Percentiles rank a stretch among this genome's conserved stretches.
These are phyloP conservation scores for Fusarium sarcochroum DNA, from an alignment of 2,329 filamentous ascomycete species.

Conservation along the genomic window DNA sequence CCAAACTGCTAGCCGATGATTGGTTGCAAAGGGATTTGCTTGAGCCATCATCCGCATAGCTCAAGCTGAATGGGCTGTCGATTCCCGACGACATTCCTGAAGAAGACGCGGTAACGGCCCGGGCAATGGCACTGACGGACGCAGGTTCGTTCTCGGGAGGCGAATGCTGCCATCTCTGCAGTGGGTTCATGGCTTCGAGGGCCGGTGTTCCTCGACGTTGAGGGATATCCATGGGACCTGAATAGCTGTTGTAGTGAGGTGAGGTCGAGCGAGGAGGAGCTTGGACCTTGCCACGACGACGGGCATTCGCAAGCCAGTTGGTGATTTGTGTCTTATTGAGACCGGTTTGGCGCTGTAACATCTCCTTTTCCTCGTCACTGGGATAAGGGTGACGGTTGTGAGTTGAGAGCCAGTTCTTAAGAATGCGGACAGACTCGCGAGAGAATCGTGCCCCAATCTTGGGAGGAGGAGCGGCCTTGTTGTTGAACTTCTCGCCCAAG, in stretches of 20 bases:
- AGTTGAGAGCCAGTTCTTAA: constrained; percentile 87
- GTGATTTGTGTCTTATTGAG: constrained; percentile 87
- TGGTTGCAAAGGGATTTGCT: constrained; percentile 69
- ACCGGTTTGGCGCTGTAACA: constrained; percentile 82
- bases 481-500: constrained; percentile 44
- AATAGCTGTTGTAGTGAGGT: constrained; percentile 73
- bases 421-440: constrained; percentile 80
- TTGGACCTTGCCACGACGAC: constrained; percentile 83
- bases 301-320: constrained; percentile 93
- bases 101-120: constrained; percentile 68
- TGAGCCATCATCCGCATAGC: constrained; percentile 73
- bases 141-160: constrained; percentile 73
- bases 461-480: constrained; percentile 56
- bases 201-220: constrained; percentile 69
- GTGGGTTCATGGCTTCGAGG: constrained; percentile 67
- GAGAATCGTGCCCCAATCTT: constrained; percentile 85
- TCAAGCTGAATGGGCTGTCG: constrained; percentile 70
- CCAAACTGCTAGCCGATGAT: constrained; percentile 72
- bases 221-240: constrained; percentile 81
- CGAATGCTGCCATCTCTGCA: constrained; percentile 72
- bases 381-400: constrained; percentile 90
- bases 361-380: constrained; percentile 87
- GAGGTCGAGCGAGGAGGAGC: constrained; percentile 74
- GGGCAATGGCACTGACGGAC: constrained; percentile 70
- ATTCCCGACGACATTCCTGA: constrained; percentile 67